Conservation (phyloP, 257 asterid species). For the Petunia secreta region DNA sequence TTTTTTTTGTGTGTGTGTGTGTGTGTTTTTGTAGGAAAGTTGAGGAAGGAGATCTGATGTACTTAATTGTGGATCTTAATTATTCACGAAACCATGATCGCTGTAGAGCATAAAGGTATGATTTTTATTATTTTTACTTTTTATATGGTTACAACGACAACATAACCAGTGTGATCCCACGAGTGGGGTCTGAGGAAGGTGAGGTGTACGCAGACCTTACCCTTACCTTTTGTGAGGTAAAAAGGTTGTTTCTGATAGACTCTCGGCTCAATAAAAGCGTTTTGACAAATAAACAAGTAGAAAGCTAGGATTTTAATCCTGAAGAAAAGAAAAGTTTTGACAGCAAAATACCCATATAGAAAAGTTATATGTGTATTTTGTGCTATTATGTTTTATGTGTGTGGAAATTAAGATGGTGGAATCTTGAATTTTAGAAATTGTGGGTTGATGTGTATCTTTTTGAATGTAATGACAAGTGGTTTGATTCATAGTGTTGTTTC, state of each 20-base stretch:
- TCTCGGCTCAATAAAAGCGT: too few species aligned
- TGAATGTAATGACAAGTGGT: neutral
- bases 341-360: too few species aligned
- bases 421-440: neutral
- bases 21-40: constrained; percentile 33
- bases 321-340: too few species aligned
- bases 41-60: constrained; percentile 84
- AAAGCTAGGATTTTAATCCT: too few species aligned
- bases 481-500: neutral
- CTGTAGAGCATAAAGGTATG: constrained; percentile 71
- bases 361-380: neutral
- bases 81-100: constrained; percentile 53
- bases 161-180: too few species aligned
- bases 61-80: constrained; percentile 68
- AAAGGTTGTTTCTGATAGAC: too few species aligned
- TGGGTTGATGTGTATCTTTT: constrained; percentile 9
- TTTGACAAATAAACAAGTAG: too few species aligned
- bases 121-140: neutral
- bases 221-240: too few species aligned
- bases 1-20: too few species aligned
- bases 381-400: neutral
- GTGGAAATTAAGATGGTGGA: constrained; percentile 24
- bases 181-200: too few species aligned
- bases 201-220: too few species aligned
- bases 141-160: too few species aligned